Conservation (phyloP, 495 filamentous ascomycete genomes). For the Talaromyces borbonicus region DNA sequence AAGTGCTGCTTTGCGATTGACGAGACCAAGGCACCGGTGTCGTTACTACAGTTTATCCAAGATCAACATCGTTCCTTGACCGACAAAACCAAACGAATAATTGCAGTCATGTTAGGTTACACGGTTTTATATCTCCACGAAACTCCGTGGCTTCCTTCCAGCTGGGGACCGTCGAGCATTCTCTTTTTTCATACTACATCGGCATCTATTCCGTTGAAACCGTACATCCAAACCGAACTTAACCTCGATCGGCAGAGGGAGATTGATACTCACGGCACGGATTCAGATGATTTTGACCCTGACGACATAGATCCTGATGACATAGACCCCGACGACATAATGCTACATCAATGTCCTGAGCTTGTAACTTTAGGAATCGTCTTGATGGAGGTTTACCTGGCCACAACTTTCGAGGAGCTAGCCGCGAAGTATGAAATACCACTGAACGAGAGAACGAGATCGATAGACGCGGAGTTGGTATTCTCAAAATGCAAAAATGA, state of each 20-base stretch:
- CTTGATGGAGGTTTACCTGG: background rate
- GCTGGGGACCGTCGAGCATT: background rate
- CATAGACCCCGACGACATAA: background rate
- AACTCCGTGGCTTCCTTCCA: background rate
- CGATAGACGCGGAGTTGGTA: background rate
- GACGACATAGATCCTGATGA: conserved; percentile 1
- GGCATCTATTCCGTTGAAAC: background rate
- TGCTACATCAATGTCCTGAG: background rate
- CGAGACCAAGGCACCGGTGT: background rate
- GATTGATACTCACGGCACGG: too few relatives aligned
- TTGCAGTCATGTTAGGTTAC: background rate
- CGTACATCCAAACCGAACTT: conserved; percentile 3
- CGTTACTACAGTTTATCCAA: conserved; percentile 5
- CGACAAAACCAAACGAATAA: conserved; percentile 2
- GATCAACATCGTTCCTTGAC: background rate
- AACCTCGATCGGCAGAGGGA: too few relatives aligned
- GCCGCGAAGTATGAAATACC: background rate
- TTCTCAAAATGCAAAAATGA: conserved; percentile 2
- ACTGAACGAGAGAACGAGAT: background rate
- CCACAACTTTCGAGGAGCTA: background rate
- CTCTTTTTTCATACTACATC: conserved; percentile 5
- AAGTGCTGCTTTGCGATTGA: conserved; percentile 3
- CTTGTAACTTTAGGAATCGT: background rate
- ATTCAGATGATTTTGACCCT: background rate
- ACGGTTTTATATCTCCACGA: background rate